Conservation (phyloP, 495 filamentous ascomycete genomes). For the Bacidia rubella region DNA sequence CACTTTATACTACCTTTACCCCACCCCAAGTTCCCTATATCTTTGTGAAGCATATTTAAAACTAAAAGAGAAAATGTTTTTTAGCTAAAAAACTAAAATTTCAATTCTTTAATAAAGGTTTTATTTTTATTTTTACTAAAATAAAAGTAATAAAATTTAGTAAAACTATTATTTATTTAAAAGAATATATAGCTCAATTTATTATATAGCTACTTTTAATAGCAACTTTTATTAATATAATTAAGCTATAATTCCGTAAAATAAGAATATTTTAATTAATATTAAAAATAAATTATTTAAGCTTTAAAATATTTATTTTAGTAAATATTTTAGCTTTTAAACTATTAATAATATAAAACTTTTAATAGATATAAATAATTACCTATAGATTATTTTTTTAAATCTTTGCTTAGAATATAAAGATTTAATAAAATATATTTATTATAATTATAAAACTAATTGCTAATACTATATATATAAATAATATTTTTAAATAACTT, state of each 20-base stretch:
- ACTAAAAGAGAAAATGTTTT: background rate
- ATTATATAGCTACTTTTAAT: background rate
- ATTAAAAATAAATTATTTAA: background rate
- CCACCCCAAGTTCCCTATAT: too few species aligned
- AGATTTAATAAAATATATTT: constrained; percentile 2
- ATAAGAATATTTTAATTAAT: background rate
- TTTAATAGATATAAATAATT: background rate
- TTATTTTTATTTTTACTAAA: background rate
- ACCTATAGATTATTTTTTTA: background rate
- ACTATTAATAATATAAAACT: constrained; percentile 1
- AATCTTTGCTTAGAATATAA: background rate
- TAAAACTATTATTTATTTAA: constrained; percentile 1
- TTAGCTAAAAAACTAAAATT: constrained; percentile 4
- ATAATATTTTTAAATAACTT: background rate
- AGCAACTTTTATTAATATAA: background rate
- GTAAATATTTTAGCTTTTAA: background rate
- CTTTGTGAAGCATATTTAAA: too few species aligned
- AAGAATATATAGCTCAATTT: background rate
- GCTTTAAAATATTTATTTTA: background rate
- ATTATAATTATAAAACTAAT: background rate
- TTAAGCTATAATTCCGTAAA: background rate
- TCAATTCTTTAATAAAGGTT: background rate
- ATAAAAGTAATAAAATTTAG: background rate
- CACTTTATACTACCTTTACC: too few species aligned
- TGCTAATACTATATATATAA: background rate